Evolutionary conservation across 176 grass and related monocot genomes (phyloP).

Genomic region (Dendrocalamus sinicus): DNA sequence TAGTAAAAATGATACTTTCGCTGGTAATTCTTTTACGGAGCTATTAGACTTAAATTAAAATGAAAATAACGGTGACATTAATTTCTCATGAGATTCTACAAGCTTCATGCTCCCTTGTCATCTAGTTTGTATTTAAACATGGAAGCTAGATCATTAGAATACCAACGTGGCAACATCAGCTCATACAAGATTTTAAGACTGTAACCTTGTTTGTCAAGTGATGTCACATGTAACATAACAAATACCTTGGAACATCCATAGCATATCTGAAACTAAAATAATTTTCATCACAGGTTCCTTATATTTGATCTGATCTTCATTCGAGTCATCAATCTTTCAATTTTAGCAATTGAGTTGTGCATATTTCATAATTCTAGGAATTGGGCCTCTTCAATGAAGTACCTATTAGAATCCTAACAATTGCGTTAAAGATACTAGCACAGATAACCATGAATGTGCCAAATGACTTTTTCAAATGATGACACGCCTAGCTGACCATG

Average conservation of each 20-base stretch:
- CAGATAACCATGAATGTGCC: background rate
- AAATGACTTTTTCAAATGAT: background rate
- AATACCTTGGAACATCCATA: background rate
- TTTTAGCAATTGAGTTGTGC: background rate
- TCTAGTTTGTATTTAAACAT: background rate
- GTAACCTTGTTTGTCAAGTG: background rate
- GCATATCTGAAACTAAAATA: background rate
- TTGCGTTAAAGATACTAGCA: background rate
- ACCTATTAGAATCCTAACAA: background rate
- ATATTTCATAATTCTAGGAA: constrained; percentile 1
- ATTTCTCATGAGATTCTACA: background rate
- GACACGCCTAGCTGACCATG: background rate
- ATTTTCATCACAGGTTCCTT: background rate
- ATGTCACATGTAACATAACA: background rate
- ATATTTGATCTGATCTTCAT: background rate
- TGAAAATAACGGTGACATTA: background rate
- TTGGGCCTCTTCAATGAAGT: background rate
- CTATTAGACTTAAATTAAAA: background rate
- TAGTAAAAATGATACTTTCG: background rate
- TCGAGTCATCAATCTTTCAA: background rate
- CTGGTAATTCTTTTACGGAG: background rate
- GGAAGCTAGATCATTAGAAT: background rate
- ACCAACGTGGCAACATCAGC: background rate
- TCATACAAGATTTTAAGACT: background rate
- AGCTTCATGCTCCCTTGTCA: background rate